Conservation (phyloP, 495 filamentous ascomycete genomes). For the Penicillium fimorum region DNA sequence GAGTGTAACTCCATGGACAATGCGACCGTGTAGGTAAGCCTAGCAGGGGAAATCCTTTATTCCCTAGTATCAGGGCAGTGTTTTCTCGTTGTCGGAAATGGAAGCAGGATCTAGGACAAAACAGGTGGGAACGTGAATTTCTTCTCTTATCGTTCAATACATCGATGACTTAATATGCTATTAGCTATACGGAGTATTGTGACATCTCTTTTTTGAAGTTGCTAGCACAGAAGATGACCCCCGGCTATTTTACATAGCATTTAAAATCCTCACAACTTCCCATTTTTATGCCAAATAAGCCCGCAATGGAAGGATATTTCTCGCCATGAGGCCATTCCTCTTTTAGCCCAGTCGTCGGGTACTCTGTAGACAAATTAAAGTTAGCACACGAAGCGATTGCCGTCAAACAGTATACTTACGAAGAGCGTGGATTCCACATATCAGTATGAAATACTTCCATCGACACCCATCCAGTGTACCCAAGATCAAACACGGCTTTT, state of each 20-base stretch:
- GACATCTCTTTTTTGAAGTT: too few species aligned
- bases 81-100: too few species aligned
- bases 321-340: conserved; percentile 1
- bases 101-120: too few species aligned
- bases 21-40: too few species aligned
- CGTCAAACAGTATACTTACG: not conserved
- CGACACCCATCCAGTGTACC: conserved; percentile 12
- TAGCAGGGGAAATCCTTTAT: too few species aligned
- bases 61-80: too few species aligned
- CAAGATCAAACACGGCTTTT: conserved; percentile 10
- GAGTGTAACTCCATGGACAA: not conserved
- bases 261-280: not conserved
- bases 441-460: conserved; percentile 20
- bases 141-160: too few species aligned
- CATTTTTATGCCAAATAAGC: not conserved
- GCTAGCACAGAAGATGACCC: too few species aligned
- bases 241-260: not conserved
- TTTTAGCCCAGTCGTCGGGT: not conserved
- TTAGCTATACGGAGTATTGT: too few species aligned
- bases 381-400: not conserved
- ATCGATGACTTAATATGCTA: too few species aligned
- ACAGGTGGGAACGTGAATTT: too few species aligned
- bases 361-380: not conserved
- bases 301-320: not conserved
- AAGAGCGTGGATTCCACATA: conserved; percentile 4